Evolutionary conservation across 2,329 filamentous ascomycete species (phyloP).

Genomic region (Diaporthe sp.): DNA sequence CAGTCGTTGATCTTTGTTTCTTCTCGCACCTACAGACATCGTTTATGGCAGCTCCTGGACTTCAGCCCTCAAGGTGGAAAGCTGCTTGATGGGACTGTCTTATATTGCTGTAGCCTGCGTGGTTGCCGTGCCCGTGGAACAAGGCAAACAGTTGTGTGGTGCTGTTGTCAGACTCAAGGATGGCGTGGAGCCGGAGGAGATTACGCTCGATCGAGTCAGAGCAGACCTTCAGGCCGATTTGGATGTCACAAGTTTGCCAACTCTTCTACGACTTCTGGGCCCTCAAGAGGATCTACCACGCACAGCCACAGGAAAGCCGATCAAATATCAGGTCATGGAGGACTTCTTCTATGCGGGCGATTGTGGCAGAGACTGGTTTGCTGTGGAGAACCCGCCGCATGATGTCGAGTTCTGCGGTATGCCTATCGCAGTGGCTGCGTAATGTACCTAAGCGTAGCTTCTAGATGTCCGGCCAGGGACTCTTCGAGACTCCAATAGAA

Average conservation of each 20-base stretch:
- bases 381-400: neutral
- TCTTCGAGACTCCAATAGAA: neutral
- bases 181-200: neutral
- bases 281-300: neutral
- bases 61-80: neutral
- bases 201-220: neutral
- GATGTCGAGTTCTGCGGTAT: neutral
- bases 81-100: neutral
- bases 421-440: neutral
- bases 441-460: neutral
- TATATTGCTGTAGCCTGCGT: neutral
- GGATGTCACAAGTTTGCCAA: neutral
- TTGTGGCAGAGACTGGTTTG: neutral
- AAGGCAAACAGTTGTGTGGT: neutral
- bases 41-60: neutral
- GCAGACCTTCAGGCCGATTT: neutral
- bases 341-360: neutral
- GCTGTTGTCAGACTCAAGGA: neutral
- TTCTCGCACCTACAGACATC: neutral
- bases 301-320: neutral
- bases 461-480: neutral
- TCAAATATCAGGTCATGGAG: neutral
- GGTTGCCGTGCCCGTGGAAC: neutral
- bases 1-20: neutral
- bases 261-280: neutral